Conservation (phyloP, 371 early-diverging fungal genomes). For the Rhizomucor pusillus region DNA sequence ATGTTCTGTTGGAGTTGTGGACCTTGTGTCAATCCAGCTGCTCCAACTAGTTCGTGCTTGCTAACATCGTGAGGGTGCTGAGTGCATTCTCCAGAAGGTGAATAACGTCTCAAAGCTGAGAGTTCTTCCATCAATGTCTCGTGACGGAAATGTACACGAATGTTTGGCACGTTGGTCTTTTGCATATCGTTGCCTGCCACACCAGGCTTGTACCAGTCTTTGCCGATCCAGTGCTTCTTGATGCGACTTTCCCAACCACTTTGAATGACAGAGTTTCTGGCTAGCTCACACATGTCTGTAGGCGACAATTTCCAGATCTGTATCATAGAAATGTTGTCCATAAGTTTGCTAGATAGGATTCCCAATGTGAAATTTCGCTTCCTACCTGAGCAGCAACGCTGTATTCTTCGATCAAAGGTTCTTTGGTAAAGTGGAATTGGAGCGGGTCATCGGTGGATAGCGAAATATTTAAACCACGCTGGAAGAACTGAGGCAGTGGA, state of each 20-base stretch:
- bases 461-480: constrained; percentile 94
- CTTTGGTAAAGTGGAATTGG: constrained; percentile 98
- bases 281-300: constrained; percentile 98
- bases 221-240: constrained; percentile 95
- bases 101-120: constrained; percentile 48
- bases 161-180: constrained; percentile 96
- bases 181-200: constrained; percentile 88
- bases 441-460: constrained; percentile 98
- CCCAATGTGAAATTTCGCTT: neutral
- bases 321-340: neutral
- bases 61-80: constrained; percentile 2
- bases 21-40: constrained; percentile 20
- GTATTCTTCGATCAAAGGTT: constrained; percentile 99
- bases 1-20: constrained; percentile 24
- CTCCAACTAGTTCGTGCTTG: constrained; percentile 27
- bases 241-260: constrained; percentile 90
- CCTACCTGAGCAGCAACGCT: constrained; percentile 94
- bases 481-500: constrained; percentile 93
- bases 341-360: neutral
- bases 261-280: constrained; percentile 93
- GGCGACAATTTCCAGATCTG: constrained; percentile 93
- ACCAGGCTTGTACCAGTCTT: constrained; percentile 73
- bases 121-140: constrained; percentile 87
- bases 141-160: constrained; percentile 86
- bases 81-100: neutral